These are phyloP conservation scores for Canariomyces notabilis DNA, from an alignment of 2,329 filamentous ascomycete genomes.

Conservation along the genomic window DNA sequence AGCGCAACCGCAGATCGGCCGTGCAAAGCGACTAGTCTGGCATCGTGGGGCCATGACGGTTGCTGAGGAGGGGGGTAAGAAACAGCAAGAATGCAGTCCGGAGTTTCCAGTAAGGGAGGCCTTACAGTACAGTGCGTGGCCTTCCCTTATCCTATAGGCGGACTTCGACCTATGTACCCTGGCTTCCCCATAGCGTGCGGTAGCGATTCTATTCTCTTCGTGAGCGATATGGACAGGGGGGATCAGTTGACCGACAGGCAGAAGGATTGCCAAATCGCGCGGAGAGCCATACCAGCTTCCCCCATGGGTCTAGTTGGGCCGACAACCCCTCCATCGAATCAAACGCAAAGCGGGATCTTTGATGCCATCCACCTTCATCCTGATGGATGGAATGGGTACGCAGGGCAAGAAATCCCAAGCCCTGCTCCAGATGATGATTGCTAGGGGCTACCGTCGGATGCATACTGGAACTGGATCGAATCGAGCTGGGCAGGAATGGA, in stretches of 20 bases:
- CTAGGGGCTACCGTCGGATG: too few relatives aligned
- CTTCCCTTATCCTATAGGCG: slow-evolving; percentile 10
- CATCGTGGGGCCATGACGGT: slow-evolving; percentile 3
- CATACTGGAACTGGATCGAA: too few relatives aligned
- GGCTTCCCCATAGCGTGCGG: slow-evolving; percentile 4
- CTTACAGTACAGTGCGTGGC: slow-evolving; percentile 16
- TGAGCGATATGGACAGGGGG: background rate
- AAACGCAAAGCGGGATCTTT: background rate
- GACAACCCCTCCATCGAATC: background rate
- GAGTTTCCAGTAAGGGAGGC: slow-evolving; percentile 6
- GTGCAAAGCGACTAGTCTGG: slow-evolving; percentile 8
- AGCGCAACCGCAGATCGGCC: slow-evolving; percentile 12
- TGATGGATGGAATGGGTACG: too few relatives aligned
- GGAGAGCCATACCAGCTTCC: background rate
- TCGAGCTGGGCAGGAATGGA: too few relatives aligned
- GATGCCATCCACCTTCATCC: too few relatives aligned
- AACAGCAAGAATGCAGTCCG: slow-evolving; percentile 5
- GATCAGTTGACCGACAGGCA: slow-evolving; percentile 4
- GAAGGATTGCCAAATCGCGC: background rate
- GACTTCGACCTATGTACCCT: background rate
- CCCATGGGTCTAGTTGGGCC: background rate
- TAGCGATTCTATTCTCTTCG: background rate
- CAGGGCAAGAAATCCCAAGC: too few relatives aligned
- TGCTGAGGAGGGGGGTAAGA: slow-evolving; percentile 12
- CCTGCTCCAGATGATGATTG: too few relatives aligned